These are phyloP conservation scores for Castanospermum australe DNA, from an alignment of 306 rosid species.

Conservation along the genomic window DNA sequence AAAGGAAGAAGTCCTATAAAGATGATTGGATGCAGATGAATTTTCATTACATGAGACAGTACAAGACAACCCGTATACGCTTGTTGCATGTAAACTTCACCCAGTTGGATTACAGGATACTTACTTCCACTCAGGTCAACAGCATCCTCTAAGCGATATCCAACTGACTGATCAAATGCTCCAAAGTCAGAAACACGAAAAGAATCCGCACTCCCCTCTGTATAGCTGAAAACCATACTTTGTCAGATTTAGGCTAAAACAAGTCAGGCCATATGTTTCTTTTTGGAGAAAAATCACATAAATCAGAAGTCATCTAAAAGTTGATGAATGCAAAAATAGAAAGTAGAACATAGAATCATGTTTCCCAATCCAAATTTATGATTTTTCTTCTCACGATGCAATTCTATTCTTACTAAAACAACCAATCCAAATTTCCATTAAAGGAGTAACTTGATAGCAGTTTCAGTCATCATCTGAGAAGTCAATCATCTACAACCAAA, in stretches of 20 bases:
- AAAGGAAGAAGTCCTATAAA: not conserved
- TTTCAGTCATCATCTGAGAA: not conserved
- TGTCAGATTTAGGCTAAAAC: not conserved
- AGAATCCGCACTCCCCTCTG: slow-evolving; percentile 39
- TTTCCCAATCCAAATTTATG: slow-evolving; percentile 1
- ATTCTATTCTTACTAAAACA: not conserved
- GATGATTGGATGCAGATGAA: not conserved
- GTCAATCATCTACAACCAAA: not conserved
- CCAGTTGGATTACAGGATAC: slow-evolving; percentile 8
- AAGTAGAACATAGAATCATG: not conserved
- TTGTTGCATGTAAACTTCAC: slow-evolving; percentile 12
- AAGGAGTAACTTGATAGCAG: not conserved
- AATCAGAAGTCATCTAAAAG: not conserved
- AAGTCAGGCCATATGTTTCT: not conserved
- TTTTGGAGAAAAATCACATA: slow-evolving; percentile 1
- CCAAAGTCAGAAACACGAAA: slow-evolving; percentile 50
- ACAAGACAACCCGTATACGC: not conserved
- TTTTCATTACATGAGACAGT: slow-evolving; percentile 3
- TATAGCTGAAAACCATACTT: slow-evolving; percentile 37
- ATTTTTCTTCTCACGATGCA: not conserved
- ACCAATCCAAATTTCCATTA: not conserved
- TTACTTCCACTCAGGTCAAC: slow-evolving; percentile 48
- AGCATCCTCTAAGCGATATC: slow-evolving; percentile 35
- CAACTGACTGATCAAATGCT: slow-evolving; percentile 43
- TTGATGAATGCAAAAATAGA: not conserved